Percentiles rank a stretch among this genome's conserved stretches.
Conservation (phyloP, 495 filamentous ascomycete species). For the Cladorrhinum samala region DNA sequence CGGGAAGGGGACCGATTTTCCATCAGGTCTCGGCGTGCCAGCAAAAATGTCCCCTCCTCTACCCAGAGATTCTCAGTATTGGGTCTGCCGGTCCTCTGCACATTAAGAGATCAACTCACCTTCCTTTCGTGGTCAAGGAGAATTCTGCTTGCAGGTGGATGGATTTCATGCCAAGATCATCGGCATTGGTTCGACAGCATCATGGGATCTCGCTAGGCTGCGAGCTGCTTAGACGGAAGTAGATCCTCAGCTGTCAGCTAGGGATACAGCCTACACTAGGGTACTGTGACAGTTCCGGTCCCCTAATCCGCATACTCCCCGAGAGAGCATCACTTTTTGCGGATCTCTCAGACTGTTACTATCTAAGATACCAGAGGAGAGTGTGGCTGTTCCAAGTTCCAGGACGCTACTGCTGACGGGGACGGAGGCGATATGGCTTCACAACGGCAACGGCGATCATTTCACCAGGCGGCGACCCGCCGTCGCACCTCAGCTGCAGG, state of each 20-base stretch:
- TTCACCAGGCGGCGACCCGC: constrained; percentile 7
- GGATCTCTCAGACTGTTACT: no score
- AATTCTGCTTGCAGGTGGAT: constrained; percentile 8
- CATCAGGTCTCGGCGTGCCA: constrained; percentile 10
- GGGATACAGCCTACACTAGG: no score
- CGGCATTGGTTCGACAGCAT: constrained; percentile 22
- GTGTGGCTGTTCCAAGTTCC: constrained; percentile 3
- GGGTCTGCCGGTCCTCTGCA: constrained; percentile 12
- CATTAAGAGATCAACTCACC: constrained; percentile 18
- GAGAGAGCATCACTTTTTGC: no score
- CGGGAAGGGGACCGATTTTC: constrained; percentile 32
- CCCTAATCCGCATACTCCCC: no score
- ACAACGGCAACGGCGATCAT: constrained; percentile 17
- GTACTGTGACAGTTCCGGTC: no score
- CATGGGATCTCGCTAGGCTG: constrained; percentile 7
- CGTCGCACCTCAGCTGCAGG: constrained; percentile 18
- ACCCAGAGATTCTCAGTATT: constrained; percentile 3
- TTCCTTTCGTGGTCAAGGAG: constrained; percentile 24
- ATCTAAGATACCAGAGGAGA: background rate
- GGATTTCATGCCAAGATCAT: constrained; percentile 21
- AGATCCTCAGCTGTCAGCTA: background rate
- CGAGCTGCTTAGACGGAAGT: background rate
- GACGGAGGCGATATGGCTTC: constrained; percentile 2
- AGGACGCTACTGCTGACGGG: background rate
- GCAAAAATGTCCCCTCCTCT: background rate